Evolutionary conservation across 345 rosid species (phyloP).

Genomic region (Isatis tinctoria): DNA sequence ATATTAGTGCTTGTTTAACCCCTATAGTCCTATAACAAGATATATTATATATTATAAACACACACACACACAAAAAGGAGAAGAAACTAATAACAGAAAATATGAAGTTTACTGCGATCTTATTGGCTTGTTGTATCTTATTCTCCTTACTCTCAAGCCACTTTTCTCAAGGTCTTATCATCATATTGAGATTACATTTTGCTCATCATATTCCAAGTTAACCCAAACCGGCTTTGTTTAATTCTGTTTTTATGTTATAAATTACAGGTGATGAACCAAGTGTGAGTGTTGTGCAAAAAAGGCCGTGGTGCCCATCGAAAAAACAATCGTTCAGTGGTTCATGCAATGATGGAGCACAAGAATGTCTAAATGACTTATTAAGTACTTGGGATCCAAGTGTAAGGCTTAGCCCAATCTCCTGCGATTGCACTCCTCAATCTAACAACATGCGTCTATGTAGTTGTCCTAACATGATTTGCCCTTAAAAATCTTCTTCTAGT

Average conservation of each 20-base stretch:
- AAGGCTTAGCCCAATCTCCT: conserved; percentile 22
- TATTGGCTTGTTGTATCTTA: conserved; percentile 18
- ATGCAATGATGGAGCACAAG: conserved; percentile 22
- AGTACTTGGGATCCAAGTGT: conserved; percentile 27
- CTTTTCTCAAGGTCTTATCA: conserved; percentile 20
- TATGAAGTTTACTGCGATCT: conserved; percentile 25
- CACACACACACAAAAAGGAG: neutral
- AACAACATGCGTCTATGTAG: conserved; percentile 8
- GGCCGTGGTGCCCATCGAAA: conserved; percentile 28
- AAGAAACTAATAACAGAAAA: neutral
- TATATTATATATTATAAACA: neutral
- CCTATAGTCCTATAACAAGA: neutral
- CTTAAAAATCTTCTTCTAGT: neutral
- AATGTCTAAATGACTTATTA: conserved; percentile 28
- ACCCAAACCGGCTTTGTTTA: neutral
- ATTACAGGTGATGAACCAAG: conserved; percentile 21
- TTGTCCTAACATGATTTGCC: conserved; percentile 27
- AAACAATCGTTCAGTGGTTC: conserved; percentile 19
- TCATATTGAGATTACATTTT: neutral
- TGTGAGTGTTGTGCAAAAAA: neutral
- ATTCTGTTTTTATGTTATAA: neutral
- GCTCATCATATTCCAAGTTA: neutral
- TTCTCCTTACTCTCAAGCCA: conserved; percentile 15
- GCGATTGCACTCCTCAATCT: conserved; percentile 7
- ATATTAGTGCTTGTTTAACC: neutral